Base-by-base conservation (phyloP, 192 early-diverging fungal species). In the Coemansia sp. region DNA sequence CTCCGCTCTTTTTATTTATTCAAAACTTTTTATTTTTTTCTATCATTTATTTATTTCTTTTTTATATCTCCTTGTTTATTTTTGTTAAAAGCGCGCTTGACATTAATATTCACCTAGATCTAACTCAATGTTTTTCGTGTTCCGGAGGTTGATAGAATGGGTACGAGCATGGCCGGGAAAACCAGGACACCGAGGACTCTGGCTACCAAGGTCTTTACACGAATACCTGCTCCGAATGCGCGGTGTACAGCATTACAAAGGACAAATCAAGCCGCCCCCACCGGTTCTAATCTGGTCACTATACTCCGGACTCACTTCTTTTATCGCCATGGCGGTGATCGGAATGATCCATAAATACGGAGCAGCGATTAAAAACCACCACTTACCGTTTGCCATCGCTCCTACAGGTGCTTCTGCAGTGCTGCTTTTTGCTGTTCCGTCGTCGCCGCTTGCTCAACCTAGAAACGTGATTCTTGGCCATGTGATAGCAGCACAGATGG, bases 341-440 rank as follows among this genome's bases (percentile, higher is more conserved):
- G 64, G 67, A 0, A 55, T 78, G 7, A 78, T 84, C 38, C 52
- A 68, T 33, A 84, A 70, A 33, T 84, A 84, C 71, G 81, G 81
- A 0, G 45, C 73, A 3, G 76, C 77, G 1, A 76, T 84, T 22
- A 55, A 56, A 22, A 48, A 72, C 76, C 67, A 84, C 71, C 37
- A 79, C 39, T 48, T 84, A 14, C 81, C 81, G 18, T 84, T 84
- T 33, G 77, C 77, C 51, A 79, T 84, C 33, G 81, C 76, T 1
- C 76, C 81, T 2, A 62, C 68, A 1, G 81, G 81, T 4, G 81
- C 81, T 5, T 61, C 81, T 3, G 72, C 76, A 2, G 81, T 84
- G 48, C 74, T 84, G 14, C 60, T 84, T 34, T 84, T 76, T 14
- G 77, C 59, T 6, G 76, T 79, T 2, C 76, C 77, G 1, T 70